These are phyloP conservation scores for Morella rubra DNA, from an alignment of 306 rosid species.

Conservation along the genomic window DNA sequence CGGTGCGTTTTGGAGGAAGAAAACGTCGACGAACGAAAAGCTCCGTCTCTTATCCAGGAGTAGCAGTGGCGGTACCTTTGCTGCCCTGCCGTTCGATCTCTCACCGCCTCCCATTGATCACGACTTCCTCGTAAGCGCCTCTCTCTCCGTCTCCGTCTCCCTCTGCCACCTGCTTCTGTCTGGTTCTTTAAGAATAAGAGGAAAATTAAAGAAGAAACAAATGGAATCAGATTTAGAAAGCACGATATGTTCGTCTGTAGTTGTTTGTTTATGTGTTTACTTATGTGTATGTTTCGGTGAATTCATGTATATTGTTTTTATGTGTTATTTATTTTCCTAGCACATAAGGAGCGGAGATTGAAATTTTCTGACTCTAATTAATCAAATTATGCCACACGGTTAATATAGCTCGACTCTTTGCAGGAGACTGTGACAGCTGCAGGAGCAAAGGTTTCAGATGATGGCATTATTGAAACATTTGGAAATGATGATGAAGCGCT, in stretches of 20 bases:
- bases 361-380: not conserved
- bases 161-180: no score
- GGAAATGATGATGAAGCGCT: slow-evolving; percentile 74
- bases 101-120: slow-evolving; percentile 93
- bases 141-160: not conserved
- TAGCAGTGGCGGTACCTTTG: not conserved
- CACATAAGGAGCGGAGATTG: not conserved
- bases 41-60: slow-evolving; percentile 5
- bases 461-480: slow-evolving; percentile 70
- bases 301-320: not conserved
- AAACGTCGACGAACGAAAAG: not conserved
- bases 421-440: slow-evolving; percentile 59
- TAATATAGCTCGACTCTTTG: slow-evolving; percentile 7
- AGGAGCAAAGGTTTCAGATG: slow-evolving; percentile 65
- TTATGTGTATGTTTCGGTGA: not conserved
- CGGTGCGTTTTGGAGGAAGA: slow-evolving; percentile 9
- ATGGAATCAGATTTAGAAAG: not conserved
- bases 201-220: not conserved
- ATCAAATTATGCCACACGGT: not conserved
- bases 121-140: slow-evolving; percentile 58
- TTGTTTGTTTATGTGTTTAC: not conserved
- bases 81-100: slow-evolving; percentile 61
- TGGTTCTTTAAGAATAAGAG: not conserved
- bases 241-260: no score
- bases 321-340: not conserved